A percentile compares a stretch with the other conserved stretches of the same genome.
Conservation (phyloP, 768 basidiomycete species). For the Macrolepiota fuliginosa region DNA sequence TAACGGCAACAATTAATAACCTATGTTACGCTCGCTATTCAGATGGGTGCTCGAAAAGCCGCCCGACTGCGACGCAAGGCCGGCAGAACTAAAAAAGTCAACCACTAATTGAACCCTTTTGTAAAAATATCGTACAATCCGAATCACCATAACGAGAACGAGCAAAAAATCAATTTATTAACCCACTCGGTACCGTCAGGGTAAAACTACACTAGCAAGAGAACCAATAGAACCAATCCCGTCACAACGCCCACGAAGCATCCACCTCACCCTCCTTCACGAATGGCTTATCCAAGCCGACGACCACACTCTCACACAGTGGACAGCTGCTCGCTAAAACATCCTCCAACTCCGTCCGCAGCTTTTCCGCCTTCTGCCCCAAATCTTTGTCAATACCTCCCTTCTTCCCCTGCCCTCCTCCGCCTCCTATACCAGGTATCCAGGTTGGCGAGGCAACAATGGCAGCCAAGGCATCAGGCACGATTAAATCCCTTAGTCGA, state of each 20-base stretch:
- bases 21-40: background rate
- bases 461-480: conserved; percentile 89
- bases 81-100: conserved; percentile 79
- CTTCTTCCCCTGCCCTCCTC: conserved; percentile 34
- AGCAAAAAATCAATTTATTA: background rate
- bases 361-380: conserved; percentile 63
- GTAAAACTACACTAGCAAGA: too few relatives aligned
- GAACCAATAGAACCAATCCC: conserved; percentile 6
- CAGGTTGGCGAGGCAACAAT: conserved; percentile 76
- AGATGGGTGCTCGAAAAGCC: conserved; percentile 84
- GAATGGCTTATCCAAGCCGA: conserved; percentile 85
- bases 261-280: conserved; percentile 76
- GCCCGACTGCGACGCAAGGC: conserved; percentile 69
- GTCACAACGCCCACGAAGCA: conserved; percentile 70
- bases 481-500: conserved; percentile 83
- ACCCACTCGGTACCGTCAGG: conserved; percentile 8
- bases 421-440: conserved; percentile 68
- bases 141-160: background rate
- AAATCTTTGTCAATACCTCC: conserved; percentile 31
- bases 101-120: conserved; percentile 46
- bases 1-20: conserved; percentile 5
- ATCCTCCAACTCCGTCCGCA: conserved; percentile 86
- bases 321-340: conserved; percentile 88
- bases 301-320: conserved; percentile 87
- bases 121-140: conserved; percentile 12